Evolutionary conservation across 2,329 filamentous ascomycete genomes (phyloP).

Genomic region (Neonectria faginata): DNA sequence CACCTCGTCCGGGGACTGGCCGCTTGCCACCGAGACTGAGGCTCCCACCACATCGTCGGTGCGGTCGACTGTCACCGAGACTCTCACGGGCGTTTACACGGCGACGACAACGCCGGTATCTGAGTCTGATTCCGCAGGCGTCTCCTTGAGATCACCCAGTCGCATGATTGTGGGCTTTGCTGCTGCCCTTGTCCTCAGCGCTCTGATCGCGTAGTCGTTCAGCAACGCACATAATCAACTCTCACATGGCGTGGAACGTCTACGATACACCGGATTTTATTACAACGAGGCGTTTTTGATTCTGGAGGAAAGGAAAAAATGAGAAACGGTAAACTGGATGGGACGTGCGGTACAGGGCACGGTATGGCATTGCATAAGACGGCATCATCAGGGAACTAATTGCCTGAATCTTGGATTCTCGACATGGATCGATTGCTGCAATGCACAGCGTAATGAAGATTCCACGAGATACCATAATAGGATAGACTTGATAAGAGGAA

Average conservation of each 20-base stretch:
- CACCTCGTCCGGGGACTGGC: constrained; percentile 55
- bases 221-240: not conserved
- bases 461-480: constrained; percentile 22
- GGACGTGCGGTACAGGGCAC: not conserved
- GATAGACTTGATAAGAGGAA: constrained; percentile 13
- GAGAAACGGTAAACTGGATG: not conserved
- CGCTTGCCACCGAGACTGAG: constrained; percentile 45
- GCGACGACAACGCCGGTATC: constrained; percentile 49
- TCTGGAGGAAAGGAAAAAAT: not conserved
- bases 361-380: not conserved
- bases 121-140: constrained; percentile 36
- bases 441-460: constrained; percentile 13
- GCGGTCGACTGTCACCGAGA: constrained; percentile 35
- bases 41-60: constrained; percentile 41
- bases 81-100: constrained; percentile 51
- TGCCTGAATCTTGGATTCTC: not conserved
- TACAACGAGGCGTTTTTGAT: constrained; percentile 15
- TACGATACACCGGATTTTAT: not conserved
- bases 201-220: not conserved
- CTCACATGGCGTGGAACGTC: not conserved
- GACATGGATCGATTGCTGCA: constrained; percentile 1
- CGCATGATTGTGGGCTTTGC: constrained; percentile 29
- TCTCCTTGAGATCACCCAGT: constrained; percentile 15
- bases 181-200: constrained; percentile 22
- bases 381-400: not conserved